Conservation (phyloP, 768 basidiomycete genomes). For the Podaxis sp. region DNA sequence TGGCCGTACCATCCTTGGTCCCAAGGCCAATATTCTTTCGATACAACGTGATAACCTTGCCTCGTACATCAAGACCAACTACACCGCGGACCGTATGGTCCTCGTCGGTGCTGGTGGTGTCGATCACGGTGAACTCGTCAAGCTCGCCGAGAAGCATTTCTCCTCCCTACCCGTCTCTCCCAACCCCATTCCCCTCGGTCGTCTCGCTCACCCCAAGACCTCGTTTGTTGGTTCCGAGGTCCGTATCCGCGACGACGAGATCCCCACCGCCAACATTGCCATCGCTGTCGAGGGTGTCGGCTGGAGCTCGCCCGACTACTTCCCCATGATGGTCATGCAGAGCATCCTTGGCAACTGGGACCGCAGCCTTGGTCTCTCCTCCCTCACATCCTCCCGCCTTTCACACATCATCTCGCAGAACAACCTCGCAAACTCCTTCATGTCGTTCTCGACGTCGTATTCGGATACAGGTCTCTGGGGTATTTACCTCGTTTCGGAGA, state of each 20-base stretch:
- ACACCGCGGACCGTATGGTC: constrained; percentile 98
- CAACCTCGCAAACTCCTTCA: constrained; percentile 98
- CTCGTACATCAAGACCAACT: constrained; percentile 95
- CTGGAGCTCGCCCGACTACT: constrained; percentile 98
- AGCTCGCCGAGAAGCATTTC: constrained; percentile 94
- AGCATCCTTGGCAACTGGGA: constrained; percentile 99
- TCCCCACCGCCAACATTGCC: constrained; percentile 88
- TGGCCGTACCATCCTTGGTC: constrained; percentile 96
- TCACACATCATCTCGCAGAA: constrained; percentile 88
- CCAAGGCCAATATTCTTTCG: constrained; percentile 93
- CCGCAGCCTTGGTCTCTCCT: constrained; percentile 86
- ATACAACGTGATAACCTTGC: constrained; percentile 88
- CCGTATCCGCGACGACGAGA: constrained; percentile 89
- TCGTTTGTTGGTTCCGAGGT: constrained; percentile 93
- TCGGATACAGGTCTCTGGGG: constrained; percentile 99
- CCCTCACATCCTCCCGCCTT: constrained; percentile 87
- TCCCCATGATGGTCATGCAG: constrained; percentile 99
- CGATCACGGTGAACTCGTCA: constrained; percentile 87
- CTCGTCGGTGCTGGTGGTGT: constrained; percentile 97
- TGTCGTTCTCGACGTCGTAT: constrained; percentile 99
- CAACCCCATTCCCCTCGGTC: constrained; percentile 87
- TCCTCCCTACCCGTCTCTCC: constrained; percentile 77
- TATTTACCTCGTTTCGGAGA: constrained; percentile 95
- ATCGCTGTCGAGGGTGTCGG: constrained; percentile 97
- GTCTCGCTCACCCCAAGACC: constrained; percentile 72